These are phyloP conservation scores for Calonectria hawksworthii DNA, from an alignment of 2,329 filamentous ascomycete genomes.

Conservation along the genomic window DNA sequence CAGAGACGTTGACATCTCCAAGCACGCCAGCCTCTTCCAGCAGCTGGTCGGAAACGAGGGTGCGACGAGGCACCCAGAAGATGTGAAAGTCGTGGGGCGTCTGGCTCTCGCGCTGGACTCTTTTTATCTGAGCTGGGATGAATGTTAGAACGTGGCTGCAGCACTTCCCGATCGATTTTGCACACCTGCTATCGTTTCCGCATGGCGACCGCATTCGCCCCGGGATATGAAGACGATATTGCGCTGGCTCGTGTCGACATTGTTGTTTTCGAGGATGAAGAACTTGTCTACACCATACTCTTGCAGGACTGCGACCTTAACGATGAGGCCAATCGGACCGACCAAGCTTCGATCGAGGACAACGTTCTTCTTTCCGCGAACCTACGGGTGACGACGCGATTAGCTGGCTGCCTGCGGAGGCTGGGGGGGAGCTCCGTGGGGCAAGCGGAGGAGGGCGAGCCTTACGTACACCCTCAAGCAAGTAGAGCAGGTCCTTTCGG, in stretches of 20 bases:
- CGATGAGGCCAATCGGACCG: slow-evolving; percentile 89
- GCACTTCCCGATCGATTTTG: not conserved
- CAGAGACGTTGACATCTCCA: slow-evolving; percentile 90
- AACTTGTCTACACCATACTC: slow-evolving; percentile 99
- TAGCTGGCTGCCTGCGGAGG: slow-evolving; percentile 34
- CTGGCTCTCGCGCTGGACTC: slow-evolving; percentile 87
- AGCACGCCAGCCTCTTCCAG: slow-evolving; percentile 94
- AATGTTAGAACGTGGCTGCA: slow-evolving; percentile 36
- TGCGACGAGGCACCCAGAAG: slow-evolving; percentile 95
- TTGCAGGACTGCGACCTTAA: slow-evolving; percentile 95
- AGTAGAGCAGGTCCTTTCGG: slow-evolving; percentile 88
- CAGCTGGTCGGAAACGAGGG: slow-evolving; percentile 89
- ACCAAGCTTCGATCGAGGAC: slow-evolving; percentile 93
- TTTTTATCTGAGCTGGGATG: slow-evolving; percentile 87
- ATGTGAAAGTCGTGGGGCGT: slow-evolving; percentile 96
- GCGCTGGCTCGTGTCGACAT: slow-evolving; percentile 92
- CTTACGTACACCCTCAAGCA: slow-evolving; percentile 92
- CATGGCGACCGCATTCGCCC: slow-evolving; percentile 88
- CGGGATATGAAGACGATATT: slow-evolving; percentile 95
- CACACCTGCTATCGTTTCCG: slow-evolving; percentile 90
- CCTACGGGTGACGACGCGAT: slow-evolving; percentile 65
- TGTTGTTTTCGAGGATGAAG: slow-evolving; percentile 96
- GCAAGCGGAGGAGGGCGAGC: slow-evolving; percentile 43
- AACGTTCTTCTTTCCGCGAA: slow-evolving; percentile 98
- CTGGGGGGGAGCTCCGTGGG: slow-evolving; percentile 30